Evolutionary conservation across 352 stramenopile species (phyloP).

Genomic region (Globisporangium emineosum): DNA sequence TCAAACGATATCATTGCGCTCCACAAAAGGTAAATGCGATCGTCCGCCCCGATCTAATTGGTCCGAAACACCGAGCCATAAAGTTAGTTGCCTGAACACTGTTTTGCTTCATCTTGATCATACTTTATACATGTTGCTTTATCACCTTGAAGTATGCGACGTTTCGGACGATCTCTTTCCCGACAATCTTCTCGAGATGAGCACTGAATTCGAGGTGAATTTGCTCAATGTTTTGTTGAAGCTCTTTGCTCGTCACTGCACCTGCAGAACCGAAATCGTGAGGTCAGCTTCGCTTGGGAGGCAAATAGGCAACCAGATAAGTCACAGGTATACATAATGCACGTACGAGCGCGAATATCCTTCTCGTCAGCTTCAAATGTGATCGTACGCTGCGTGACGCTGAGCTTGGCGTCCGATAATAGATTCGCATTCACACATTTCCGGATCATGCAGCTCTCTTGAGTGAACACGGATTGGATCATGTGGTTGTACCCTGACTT

Average conservation of each 20-base stretch:
- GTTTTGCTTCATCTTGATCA: not conserved
- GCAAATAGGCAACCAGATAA: not conserved
- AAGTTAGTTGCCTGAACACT: not conserved
- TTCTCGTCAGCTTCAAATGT: conserved; percentile 60
- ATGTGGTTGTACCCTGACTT: conserved; percentile 72
- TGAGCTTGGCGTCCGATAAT: conserved; percentile 32
- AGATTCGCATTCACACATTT: conserved; percentile 68
- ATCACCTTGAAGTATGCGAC: conserved; percentile 71
- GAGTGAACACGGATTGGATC: conserved; percentile 60
- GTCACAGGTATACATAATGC: not conserved
- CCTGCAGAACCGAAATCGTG: conserved; percentile 24
- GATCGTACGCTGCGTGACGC: conserved; percentile 39
- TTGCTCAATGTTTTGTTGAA: conserved; percentile 42
- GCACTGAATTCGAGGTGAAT: conserved; percentile 55
- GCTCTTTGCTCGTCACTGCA: conserved; percentile 45
- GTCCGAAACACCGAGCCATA: not conserved
- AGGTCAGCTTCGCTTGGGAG: not conserved
- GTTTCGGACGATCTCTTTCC: conserved; percentile 51
- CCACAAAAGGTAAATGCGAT: conserved; percentile 72
- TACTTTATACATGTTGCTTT: not conserved
- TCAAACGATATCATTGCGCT: conserved; percentile 70
- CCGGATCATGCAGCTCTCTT: conserved; percentile 47
- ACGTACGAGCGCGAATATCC: conserved; percentile 43
- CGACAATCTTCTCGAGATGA: conserved; percentile 59
- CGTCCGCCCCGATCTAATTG: conserved; percentile 46